Percentiles rank a stretch among this genome's conserved stretches.
These are phyloP conservation scores for Penicillium sp. DNA, from an alignment of 2,329 filamentous ascomycete genomes.

Conservation along the genomic window DNA sequence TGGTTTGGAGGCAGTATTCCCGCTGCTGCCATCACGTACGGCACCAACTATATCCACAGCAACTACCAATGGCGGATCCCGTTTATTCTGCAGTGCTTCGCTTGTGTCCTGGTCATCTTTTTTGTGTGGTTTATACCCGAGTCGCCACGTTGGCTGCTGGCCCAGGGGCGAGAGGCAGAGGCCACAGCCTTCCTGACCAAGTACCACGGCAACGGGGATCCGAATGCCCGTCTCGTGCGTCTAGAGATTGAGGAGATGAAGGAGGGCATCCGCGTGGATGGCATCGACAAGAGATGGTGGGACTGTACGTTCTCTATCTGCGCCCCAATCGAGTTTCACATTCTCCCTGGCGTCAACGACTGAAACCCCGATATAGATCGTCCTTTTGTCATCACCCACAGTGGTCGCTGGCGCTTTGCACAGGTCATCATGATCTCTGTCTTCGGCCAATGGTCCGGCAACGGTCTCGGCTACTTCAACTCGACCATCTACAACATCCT, in stretches of 20 bases:
- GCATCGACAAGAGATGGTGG: constrained; percentile 50
- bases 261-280: constrained; percentile 45
- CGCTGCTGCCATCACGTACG: constrained; percentile 51
- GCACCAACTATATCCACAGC: constrained; percentile 45
- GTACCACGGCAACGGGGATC: constrained; percentile 29
- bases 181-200: constrained; percentile 24
- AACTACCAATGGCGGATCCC: constrained; percentile 61
- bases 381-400: constrained; percentile 46
- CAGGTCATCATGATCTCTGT: constrained; percentile 53
- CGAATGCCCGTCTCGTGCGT: constrained; percentile 25
- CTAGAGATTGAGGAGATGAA: constrained; percentile 31
- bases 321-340: neutral
- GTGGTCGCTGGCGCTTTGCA: constrained; percentile 49
- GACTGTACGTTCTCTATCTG: constrained; percentile 40
- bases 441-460: constrained; percentile 53
- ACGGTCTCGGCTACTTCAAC: constrained; percentile 54
- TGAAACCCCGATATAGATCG: constrained; percentile 44
- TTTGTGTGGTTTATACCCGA: constrained; percentile 65
- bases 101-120: constrained; percentile 54
- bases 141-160: constrained; percentile 54
- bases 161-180: constrained; percentile 25
- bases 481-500: constrained; percentile 46
- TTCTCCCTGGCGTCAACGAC: neutral
- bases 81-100: constrained; percentile 64
- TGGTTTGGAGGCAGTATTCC: constrained; percentile 55